Base-by-base conservation (phyloP, 2,329 filamentous ascomycete genomes). In the Samsoniella hepiali region DNA sequence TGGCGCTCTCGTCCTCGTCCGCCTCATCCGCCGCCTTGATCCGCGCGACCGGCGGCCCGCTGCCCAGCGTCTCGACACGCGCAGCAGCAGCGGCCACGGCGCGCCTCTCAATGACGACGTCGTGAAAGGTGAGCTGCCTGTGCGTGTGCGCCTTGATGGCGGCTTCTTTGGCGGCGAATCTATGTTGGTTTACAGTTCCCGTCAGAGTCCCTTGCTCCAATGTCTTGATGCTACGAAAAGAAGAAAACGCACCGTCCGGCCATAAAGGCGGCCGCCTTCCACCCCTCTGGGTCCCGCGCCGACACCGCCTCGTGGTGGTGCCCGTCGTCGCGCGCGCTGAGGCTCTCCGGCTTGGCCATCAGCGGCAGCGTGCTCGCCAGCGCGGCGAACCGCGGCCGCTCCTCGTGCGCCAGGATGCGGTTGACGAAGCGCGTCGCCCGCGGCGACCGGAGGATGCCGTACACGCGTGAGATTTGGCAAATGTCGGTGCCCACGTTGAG, bases 401-500 rank as follows among this genome's bases (percentile, higher is more conserved):
- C 81, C 29, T 79, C 73, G 0, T 74, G 70, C 4, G 78, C 74
- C 31, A 87, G 73, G 58, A 87, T 70, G 63, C 80, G 79, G 10
- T 73, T 70, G 57, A 85, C 71, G 68, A 86, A 85, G 36, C 77
- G 77, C 5, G 66, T 60, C 1, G 76, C 78, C 45, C 72, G 72
- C 9, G 76, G 72, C 32, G 77, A 72, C 22, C 72, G 74, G 59
- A 94, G 74, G 58, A 93, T 79, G 27, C 75, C 73, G 65, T 79
- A 77, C 64, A 96, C 86, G 62, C 92, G 87, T 0, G 81, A 75
- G 63, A 92, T 83, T 63, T 82, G 82, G 74, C 91, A 92, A 63
- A 96, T 89, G 72, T 96, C 93, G 55, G 86, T 94, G 64, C 93
- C 93, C 59, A 96, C 78, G 56, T 82, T 82, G 15, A 94, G 72